phyloP scores from a whole-genome alignment of 768 basidiomycete species.

The Mycena chlorophos region DNA sequence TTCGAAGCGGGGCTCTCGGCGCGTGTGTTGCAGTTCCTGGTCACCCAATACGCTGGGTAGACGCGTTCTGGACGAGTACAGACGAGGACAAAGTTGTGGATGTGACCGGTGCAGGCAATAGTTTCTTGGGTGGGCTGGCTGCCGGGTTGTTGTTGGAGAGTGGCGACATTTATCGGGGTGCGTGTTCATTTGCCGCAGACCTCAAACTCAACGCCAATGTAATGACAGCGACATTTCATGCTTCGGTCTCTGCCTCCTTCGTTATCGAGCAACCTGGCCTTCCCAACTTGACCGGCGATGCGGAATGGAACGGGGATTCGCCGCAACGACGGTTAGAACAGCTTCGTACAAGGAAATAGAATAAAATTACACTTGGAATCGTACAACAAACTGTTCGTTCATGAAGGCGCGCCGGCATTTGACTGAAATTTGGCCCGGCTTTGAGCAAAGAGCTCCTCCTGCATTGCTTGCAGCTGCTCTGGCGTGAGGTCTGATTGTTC shows the following conservation, averaged over 20 bases:
- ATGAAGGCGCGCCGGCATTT: slow-evolving; percentile 42
- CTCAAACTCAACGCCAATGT: slow-evolving; percentile 9
- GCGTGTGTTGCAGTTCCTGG: slow-evolving; percentile 57
- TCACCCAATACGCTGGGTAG: slow-evolving; percentile 58
- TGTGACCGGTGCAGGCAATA: slow-evolving; percentile 92
- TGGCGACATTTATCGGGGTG: slow-evolving; percentile 70
- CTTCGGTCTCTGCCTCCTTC: slow-evolving; percentile 79
- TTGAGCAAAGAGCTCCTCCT: slow-evolving; percentile 91
- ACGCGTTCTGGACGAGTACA: slow-evolving; percentile 67
- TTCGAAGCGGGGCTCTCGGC: slow-evolving; percentile 73
- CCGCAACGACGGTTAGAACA: slow-evolving; percentile 58
- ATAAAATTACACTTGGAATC: slow-evolving; percentile 36
- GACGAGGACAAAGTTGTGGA: slow-evolving; percentile 61
- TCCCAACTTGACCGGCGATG: slow-evolving; percentile 48
- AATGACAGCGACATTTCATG: slow-evolving; percentile 64
- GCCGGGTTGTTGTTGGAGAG: slow-evolving; percentile 63
- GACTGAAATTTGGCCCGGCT: slow-evolving; percentile 80
- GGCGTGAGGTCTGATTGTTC: slow-evolving; percentile 87
- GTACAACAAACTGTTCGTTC: slow-evolving; percentile 30
- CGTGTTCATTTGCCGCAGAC: slow-evolving; percentile 14
- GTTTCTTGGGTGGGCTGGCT: slow-evolving; percentile 81
- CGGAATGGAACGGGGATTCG: slow-evolving; percentile 71
- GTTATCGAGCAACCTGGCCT: slow-evolving; percentile 80
- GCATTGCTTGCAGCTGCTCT: slow-evolving; percentile 84
- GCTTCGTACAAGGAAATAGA: slow-evolving; percentile 43